Conservation (phyloP, 495 filamentous ascomycete genomes). For the Aspergillus avenaceus region DNA sequence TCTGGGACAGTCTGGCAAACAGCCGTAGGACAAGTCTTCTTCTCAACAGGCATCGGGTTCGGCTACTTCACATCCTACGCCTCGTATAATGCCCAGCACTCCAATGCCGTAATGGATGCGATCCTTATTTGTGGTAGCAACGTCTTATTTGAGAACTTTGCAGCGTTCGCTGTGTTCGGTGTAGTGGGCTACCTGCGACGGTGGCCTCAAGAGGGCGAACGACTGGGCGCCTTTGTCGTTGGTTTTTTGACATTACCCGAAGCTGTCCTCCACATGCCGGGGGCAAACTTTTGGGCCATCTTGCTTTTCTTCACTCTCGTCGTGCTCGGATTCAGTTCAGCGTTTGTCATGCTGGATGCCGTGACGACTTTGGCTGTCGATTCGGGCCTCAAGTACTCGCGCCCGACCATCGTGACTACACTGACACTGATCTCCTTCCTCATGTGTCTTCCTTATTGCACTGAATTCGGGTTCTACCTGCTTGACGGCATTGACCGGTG, state of each 20-base stretch:
- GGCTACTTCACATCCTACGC: constrained; percentile 27
- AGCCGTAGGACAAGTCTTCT: constrained; percentile 25
- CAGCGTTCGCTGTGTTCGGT: constrained; percentile 39
- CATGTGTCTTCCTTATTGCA: constrained; percentile 24
- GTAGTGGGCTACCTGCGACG: constrained; percentile 32
- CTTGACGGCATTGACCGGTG: constrained; percentile 24
- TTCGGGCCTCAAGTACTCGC: constrained; percentile 15
- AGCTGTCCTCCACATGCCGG: constrained; percentile 35
- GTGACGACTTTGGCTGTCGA: constrained; percentile 21
- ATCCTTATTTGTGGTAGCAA: constrained; percentile 35
- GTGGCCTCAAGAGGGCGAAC: constrained; percentile 25
- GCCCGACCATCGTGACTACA: constrained; percentile 18
- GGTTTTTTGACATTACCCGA: constrained; percentile 37
- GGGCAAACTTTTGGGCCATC: constrained; percentile 35
- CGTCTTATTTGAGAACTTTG: constrained; percentile 35
- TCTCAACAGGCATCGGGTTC: constrained; percentile 23
- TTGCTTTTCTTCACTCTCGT: constrained; percentile 35
- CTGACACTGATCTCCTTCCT: constrained; percentile 23
- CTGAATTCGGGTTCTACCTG: constrained; percentile 23
- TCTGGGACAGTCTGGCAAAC: constrained; percentile 26
- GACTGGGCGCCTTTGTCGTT: constrained; percentile 32
- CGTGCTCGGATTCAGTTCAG: constrained; percentile 21
- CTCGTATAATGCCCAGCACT: constrained; percentile 24
- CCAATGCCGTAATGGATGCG: constrained; percentile 37
- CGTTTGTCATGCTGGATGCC: constrained; percentile 26